Percentiles rank a stretch among this genome's conserved stretches.
Conservation (phyloP, 208 protist genomes). For the Novymonas esmeraldas region DNA sequence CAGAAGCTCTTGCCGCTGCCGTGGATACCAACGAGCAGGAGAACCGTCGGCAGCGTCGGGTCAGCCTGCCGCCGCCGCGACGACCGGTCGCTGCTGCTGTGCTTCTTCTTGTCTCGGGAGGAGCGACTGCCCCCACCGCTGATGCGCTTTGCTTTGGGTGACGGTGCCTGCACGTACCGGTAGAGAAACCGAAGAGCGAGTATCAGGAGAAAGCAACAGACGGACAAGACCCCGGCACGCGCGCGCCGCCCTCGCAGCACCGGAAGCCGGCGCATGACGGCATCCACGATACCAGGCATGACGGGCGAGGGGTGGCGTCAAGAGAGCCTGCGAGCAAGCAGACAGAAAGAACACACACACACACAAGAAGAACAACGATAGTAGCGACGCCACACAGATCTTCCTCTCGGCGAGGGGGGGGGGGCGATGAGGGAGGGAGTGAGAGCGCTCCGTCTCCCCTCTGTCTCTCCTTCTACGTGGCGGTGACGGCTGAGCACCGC, state of each 20-base stretch:
- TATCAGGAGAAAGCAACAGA: conserved; percentile 18
- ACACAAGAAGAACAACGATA: no score
- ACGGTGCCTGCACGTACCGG: not conserved
- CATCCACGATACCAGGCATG: not conserved
- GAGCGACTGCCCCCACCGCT: conserved; percentile 10
- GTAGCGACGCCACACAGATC: no score
- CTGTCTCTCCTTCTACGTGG: no score
- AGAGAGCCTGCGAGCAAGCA: no score
- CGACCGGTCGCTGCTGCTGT: conserved; percentile 16
- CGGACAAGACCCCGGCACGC: conserved; percentile 10
- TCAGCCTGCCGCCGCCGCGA: conserved; percentile 33
- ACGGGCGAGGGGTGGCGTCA: no score
- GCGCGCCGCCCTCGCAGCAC: conserved; percentile 3
- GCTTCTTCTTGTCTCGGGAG: conserved; percentile 21
- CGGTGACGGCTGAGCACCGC: no score
- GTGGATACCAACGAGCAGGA: conserved; percentile 73
- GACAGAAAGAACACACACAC: no score
- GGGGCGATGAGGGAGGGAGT: no score
- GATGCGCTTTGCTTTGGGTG: conserved; percentile 8
- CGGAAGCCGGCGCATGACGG: conserved; percentile 2
- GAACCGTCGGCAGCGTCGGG: conserved; percentile 53
- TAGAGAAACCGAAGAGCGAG: conserved; percentile 17
- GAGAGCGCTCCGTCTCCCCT: no score
- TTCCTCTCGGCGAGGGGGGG: no score
- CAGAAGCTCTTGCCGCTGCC: conserved; percentile 86